Percentiles rank a stretch among this genome's conserved stretches.
Conservation (phyloP, 306 rosid genomes). For the Cyamopsis tetragonoloba region DNA sequence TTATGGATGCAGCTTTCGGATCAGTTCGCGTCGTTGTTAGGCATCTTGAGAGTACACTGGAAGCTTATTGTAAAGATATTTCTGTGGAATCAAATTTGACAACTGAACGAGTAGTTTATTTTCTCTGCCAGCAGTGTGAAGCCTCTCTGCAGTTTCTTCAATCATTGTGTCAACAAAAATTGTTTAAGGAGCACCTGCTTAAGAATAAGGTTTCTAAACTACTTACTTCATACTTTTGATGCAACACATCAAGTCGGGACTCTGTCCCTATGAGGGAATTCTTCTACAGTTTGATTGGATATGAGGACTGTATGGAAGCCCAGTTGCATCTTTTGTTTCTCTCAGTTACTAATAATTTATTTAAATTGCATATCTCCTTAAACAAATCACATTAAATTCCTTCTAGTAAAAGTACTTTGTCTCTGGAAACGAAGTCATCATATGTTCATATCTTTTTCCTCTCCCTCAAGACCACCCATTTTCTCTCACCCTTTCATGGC, state of each 20-base stretch:
- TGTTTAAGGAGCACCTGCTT: conserved; percentile 79
- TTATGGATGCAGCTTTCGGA: conserved; percentile 94
- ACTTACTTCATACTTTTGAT: conserved; percentile 22
- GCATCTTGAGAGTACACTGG: conserved; percentile 55
- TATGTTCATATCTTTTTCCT: background rate
- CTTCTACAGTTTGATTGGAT: background rate
- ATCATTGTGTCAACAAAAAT: conserved; percentile 73
- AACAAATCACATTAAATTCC: background rate
- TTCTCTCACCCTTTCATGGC: background rate
- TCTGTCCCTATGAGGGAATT: background rate
- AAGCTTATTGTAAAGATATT: conserved; percentile 39
- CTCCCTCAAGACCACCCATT: background rate
- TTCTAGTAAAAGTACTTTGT: background rate
- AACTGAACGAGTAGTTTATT: conserved; percentile 58
- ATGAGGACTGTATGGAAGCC: conserved; percentile 5
- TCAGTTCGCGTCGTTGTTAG: conserved; percentile 65
- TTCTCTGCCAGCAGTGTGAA: conserved; percentile 88
- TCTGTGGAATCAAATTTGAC: conserved; percentile 37
- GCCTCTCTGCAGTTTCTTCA: conserved; percentile 95
- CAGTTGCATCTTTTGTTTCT: conserved; percentile 5
- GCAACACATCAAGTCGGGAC: conserved; percentile 2
- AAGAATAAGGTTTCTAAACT: conserved; percentile 68
- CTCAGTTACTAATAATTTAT: background rate
- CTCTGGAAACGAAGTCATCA: background rate
- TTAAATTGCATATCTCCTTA: background rate